Evolutionary conservation across 2,329 filamentous ascomycete genomes (phyloP), one percentile per base, ranked within the genome.

Genomic region (Pseudogymnoascus sp.): DNA sequence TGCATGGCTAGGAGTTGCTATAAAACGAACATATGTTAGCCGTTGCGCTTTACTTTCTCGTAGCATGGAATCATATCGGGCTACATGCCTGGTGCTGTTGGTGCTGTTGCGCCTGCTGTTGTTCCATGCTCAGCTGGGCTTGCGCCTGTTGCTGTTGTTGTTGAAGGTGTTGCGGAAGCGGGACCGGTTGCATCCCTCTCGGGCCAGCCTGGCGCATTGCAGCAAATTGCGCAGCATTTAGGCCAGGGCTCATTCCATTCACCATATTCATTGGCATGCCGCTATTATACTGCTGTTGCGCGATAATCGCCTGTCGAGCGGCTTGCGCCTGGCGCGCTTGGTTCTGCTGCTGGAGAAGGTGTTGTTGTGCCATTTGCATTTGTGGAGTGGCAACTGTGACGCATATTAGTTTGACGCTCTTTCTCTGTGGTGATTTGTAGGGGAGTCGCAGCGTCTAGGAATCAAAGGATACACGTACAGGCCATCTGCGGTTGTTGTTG

Each of bases 291-390:
- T 68, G 70, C 63, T 76, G 78, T 67, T 85, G 82, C 15, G 78
- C 77, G 75, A 85, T 78, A 64, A 84, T 73, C 6, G 77, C 77
- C 66, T 86, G 82, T 60, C 80, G 76, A 21, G 76, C 75, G 63
- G 81, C 77, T 63, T 79, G 76, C 65, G 64, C 70, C 63, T 70
- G 68, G 35, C 70, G 68, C 56, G 68, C 69, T 38, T 68, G 64
- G 40, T 84, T 82, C 66, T 84, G 82, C 67, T 86, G 83, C 60
- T 79, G 80, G 65, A 83, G 77, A 67, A 85, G 80, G 44, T 75
- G 72, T 50, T 75, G 75, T 56, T 76, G 75, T 21, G 69, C 69
- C 68, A 77, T 76, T 69, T 77, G 70, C 56, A 73, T 63, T 59
- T 72, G 69, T 38, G 75, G 73, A 53, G 76, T 75, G 67, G 70